Percentiles rank a stretch among this genome's conserved stretches.
phyloP scores from a whole-genome alignment of 495 filamentous ascomycete genomes.

The Penicillium riverlandense region DNA sequence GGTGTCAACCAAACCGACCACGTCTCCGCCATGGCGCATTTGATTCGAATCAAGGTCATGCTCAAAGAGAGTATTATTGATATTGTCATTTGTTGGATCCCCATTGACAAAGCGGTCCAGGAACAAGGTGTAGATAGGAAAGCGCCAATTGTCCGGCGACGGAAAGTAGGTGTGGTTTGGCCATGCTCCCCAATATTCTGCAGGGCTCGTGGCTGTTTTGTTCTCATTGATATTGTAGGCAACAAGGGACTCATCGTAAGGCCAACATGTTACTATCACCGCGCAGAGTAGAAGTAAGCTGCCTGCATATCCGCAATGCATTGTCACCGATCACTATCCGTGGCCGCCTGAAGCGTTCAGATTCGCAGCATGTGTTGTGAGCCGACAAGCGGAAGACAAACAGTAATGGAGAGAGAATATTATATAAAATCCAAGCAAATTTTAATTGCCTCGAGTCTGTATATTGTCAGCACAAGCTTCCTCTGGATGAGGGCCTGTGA shows the following conservation, averaged over 20 bases:
- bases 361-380: conserved; percentile 3
- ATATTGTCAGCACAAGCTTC: too few species aligned
- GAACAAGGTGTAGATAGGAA: conserved; percentile 67
- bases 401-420: background rate
- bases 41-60: conserved; percentile 63
- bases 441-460: too few species aligned
- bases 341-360: background rate
- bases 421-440: too few species aligned
- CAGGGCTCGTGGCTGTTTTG: conserved; percentile 45
- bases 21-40: conserved; percentile 68
- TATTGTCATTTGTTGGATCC: conserved; percentile 64
- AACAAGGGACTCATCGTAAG: conserved; percentile 46
- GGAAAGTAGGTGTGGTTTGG: conserved; percentile 44
- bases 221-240: conserved; percentile 61
- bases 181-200: conserved; percentile 59
- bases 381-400: background rate
- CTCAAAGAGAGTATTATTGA: conserved; percentile 62
- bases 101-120: conserved; percentile 68
- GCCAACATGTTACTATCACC: conserved; percentile 33
- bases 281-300: conserved; percentile 22
- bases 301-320: conserved; percentile 27
- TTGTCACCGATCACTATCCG: conserved; percentile 10
- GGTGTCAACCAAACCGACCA: conserved; percentile 55
- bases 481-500: too few species aligned
- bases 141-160: conserved; percentile 62